phyloP scores from a whole-genome alignment of 495 filamentous ascomycete species.

The Aspergillus hancockii region DNA sequence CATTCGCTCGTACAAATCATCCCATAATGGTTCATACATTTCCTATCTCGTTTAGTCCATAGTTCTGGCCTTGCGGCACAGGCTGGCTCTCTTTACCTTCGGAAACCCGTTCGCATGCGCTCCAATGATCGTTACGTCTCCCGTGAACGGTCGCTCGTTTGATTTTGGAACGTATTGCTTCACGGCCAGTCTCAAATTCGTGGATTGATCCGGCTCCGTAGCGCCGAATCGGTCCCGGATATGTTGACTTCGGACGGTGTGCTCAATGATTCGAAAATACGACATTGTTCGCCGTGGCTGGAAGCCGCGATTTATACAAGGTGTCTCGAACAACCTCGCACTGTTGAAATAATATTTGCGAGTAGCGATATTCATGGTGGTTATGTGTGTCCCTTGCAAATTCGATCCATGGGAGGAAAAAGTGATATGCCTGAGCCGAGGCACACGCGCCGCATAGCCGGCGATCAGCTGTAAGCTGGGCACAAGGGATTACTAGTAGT shows the following conservation, averaged over 20 bases:
- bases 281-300: conserved; percentile 7
- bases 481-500: too few relatives aligned
- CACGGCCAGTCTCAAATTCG: conserved; percentile 57
- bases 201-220: conserved; percentile 51
- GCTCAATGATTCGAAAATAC: conserved; percentile 23
- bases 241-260: conserved; percentile 56
- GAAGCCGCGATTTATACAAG: background rate
- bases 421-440: too few relatives aligned
- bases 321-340: too few relatives aligned
- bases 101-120: conserved; percentile 76
- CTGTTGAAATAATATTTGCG: too few relatives aligned
- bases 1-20: conserved; percentile 61
- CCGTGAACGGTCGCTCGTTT: conserved; percentile 52
- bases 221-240: conserved; percentile 60
- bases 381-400: too few relatives aligned
- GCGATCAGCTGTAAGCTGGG: too few relatives aligned
- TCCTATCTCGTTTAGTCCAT: conserved; percentile 44
- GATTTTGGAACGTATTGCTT: conserved; percentile 72
- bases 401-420: too few relatives aligned
- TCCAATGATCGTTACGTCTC: conserved; percentile 72
- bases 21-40: conserved; percentile 77
- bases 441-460: too few relatives aligned
- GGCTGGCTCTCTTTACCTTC: conserved; percentile 50
- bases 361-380: too few relatives aligned
- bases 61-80: too few relatives aligned